Evolutionary conservation across 1,139 yeast species (phyloP).

Genomic region (Trichomonascaceae sp.): DNA sequence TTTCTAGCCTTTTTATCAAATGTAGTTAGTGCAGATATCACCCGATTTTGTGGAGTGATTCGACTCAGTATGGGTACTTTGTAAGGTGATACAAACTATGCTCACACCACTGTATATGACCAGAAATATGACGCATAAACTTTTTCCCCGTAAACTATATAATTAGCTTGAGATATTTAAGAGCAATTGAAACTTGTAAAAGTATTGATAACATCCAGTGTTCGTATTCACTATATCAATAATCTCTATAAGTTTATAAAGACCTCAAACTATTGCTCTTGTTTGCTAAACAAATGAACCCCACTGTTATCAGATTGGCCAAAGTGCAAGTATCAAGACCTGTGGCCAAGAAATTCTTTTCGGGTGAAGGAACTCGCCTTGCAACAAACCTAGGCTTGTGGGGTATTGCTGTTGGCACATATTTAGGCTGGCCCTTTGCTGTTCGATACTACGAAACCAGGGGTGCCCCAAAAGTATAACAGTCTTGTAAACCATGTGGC

Average conservation of each 20-base stretch:
- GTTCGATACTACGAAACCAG: not conserved
- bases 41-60: not conserved
- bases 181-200: not conserved
- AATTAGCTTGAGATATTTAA: not conserved
- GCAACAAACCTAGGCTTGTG: constrained; percentile 15
- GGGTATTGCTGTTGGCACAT: constrained; percentile 14
- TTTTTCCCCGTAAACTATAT: not conserved
- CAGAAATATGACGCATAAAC: not conserved
- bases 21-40: not conserved
- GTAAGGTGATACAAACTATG: not conserved
- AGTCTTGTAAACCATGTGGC: not conserved
- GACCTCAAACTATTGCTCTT: constrained; percentile 34
- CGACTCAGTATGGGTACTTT: not conserved
- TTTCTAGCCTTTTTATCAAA: not conserved
- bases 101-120: not conserved
- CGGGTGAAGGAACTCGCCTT: constrained; percentile 13
- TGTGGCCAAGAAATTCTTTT: constrained; percentile 8
- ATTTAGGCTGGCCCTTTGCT: constrained; percentile 16
- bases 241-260: constrained; percentile 30
- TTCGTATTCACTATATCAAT: not conserved
- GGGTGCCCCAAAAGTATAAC: not conserved
- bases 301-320: constrained; percentile 10
- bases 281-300: constrained; percentile 5
- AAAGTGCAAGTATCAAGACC: constrained; percentile 1
- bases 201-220: not conserved